These are phyloP conservation scores for Eucalyptus curtisii DNA, from an alignment of 345 rosid genomes.

Conservation along the genomic window DNA sequence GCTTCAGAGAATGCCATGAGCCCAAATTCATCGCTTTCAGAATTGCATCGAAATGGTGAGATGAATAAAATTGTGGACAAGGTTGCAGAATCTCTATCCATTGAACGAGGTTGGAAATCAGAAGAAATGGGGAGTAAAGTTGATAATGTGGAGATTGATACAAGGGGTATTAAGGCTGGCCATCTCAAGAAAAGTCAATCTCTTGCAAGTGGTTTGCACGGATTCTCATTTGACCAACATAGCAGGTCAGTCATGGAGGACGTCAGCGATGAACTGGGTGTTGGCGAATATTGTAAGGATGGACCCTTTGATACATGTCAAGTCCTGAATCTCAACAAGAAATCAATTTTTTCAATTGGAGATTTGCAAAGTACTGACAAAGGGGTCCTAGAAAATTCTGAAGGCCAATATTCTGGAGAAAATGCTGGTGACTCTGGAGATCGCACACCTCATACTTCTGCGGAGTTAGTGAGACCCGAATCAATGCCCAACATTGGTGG, in stretches of 20 bases:
- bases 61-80: constrained; percentile 8
- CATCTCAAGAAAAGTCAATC: constrained; percentile 67
- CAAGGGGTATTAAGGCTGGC: neutral
- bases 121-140: constrained; percentile 30
- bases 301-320: constrained; percentile 25
- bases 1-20: constrained; percentile 10
- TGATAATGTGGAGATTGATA: neutral
- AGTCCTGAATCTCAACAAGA: constrained; percentile 26
- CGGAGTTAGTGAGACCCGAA: constrained; percentile 28
- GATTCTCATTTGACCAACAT: constrained; percentile 30
- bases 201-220: constrained; percentile 32
- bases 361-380: constrained; percentile 38
- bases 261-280: constrained; percentile 13
- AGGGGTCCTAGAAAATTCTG: constrained; percentile 31
- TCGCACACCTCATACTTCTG: constrained; percentile 22
- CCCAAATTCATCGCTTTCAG: constrained; percentile 11
- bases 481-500: constrained; percentile 44
- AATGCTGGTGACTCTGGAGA: constrained; percentile 24
- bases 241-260: constrained; percentile 7
- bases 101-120: constrained; percentile 36
- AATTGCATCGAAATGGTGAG: constrained; percentile 10
- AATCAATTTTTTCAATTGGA: constrained; percentile 50
- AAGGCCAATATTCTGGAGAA: constrained; percentile 21
- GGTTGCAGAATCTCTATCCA: constrained; percentile 4
- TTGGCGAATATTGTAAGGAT: neutral